A percentile compares a stretch with the other conserved stretches of the same genome.
These are phyloP conservation scores for Saccharomyces mikatae DNA, from an alignment of 805 yeast species.

Conservation along the genomic window DNA sequence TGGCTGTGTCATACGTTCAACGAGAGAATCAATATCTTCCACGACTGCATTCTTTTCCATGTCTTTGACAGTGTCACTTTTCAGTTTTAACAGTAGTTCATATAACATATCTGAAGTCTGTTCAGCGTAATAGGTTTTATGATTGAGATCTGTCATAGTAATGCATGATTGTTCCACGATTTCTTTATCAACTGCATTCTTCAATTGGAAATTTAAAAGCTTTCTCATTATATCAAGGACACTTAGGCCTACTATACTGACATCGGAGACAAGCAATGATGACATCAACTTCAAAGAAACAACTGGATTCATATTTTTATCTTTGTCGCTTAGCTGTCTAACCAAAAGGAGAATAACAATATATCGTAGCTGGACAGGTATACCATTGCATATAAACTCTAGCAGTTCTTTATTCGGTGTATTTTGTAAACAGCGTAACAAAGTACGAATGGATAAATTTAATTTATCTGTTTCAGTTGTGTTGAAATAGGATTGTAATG, in stretches of 20 bases:
- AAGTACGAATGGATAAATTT: conserved; percentile 44
- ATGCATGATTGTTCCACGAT: conserved; percentile 40
- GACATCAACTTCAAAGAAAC: conserved; percentile 40
- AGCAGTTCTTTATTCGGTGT: conserved; percentile 37
- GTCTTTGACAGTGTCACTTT: conserved; percentile 15
- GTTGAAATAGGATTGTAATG: conserved; percentile 55
- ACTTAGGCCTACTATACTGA: conserved; percentile 80
- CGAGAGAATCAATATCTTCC: conserved; percentile 17
- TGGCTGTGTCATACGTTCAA: conserved; percentile 15
- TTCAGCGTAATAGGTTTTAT: conserved; percentile 76
- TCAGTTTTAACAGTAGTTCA: conserved; percentile 46
- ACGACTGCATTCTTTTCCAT: conserved; percentile 4
- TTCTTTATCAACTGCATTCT: conserved; percentile 17
- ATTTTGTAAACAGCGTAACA: conserved; percentile 39
- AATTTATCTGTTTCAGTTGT: conserved; percentile 57
- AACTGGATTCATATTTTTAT: conserved; percentile 8
- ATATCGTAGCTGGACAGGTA: conserved; percentile 74
- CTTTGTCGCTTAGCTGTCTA: conserved; percentile 26
- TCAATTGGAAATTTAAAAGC: conserved; percentile 42
- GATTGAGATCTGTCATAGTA: conserved; percentile 62
- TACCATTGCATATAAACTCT: conserved; percentile 61
- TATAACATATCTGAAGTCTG: conserved; percentile 77
- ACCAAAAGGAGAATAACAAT: conserved; percentile 46
- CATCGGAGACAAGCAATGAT: conserved; percentile 63
- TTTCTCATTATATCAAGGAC: conserved; percentile 69